Conservation (phyloP, 306 rosid genomes). For the Sicyos baderoa region DNA sequence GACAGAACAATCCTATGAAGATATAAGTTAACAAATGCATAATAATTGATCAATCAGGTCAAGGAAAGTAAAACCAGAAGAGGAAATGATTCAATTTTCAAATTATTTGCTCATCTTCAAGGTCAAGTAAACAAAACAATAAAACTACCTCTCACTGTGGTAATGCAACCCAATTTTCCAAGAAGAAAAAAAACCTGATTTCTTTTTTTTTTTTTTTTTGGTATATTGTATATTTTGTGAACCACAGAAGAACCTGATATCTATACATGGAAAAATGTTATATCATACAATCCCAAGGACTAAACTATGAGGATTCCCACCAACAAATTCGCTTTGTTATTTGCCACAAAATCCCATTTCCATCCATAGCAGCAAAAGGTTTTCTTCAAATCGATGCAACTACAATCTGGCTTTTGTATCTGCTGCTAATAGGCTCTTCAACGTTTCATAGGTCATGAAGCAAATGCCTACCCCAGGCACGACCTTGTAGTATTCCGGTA, state of each 20-base stretch:
- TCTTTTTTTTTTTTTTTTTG: no score
- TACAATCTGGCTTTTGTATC: conserved; percentile 35
- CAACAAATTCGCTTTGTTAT: conserved; percentile 5
- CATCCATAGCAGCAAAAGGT: neutral
- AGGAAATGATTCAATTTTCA: neutral
- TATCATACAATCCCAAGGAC: neutral
- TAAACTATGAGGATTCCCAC: neutral
- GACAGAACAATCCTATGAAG: neutral
- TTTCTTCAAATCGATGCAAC: conserved; percentile 1
- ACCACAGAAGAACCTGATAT: conserved; percentile 2
- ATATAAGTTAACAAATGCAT: neutral
- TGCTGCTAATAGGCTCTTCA: conserved; percentile 68
- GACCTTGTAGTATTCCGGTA: conserved; percentile 96
- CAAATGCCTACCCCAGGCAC: conserved; percentile 97
- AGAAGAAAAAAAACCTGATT: neutral
- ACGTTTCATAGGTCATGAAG: conserved; percentile 90
- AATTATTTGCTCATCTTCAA: conserved; percentile 8
- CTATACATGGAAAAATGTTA: conserved; percentile 15
- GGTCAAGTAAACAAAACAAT: neutral
- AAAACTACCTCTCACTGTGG: neutral
- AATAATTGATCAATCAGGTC: neutral
- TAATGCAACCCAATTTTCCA: neutral
- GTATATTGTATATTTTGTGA: conserved; percentile 7
- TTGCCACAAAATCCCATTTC: conserved; percentile 11
- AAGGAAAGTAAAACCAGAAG: neutral